phyloP scores from a whole-genome alignment of 306 rosid species.

The Prunus mira region DNA sequence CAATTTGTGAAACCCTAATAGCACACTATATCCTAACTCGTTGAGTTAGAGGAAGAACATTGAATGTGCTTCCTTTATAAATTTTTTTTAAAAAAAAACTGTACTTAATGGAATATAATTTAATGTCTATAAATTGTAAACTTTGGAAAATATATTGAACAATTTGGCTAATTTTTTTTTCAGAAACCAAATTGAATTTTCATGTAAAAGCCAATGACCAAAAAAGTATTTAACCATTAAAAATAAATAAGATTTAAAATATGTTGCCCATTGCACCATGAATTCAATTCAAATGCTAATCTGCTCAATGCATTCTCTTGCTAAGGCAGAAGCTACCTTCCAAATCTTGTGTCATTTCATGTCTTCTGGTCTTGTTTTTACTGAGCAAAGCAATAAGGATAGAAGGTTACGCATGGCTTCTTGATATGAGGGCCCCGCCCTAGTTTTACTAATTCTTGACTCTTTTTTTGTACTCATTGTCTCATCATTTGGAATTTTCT shows the following conservation, averaged over 20 bases:
- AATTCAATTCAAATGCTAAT: neutral
- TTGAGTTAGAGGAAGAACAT: no score
- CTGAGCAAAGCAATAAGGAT: neutral
- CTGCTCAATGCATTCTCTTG: neutral
- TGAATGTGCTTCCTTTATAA: no score
- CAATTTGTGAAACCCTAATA: no score
- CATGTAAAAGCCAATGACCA: accelerated
- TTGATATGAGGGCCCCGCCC: constrained; percentile 15
- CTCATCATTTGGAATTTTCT: constrained; percentile 20
- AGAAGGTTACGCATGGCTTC: constrained; percentile 11
- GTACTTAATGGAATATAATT: no score
- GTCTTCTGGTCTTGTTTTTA: constrained; percentile 6
- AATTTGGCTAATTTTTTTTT: no score
- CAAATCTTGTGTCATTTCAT: neutral
- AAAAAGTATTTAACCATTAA: no score
- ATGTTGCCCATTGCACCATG: neutral
- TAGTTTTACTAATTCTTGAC: constrained; percentile 26
- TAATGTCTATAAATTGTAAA: no score
- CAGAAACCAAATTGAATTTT: no score
- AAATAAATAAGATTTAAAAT: neutral
- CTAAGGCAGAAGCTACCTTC: neutral
- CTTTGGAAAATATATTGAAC: accelerated
- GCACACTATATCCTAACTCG: no score
- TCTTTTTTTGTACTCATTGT: constrained; percentile 30
- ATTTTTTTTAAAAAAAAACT: no score